phyloP scores from a whole-genome alignment of 441 rosid genomes.

The Aquilaria agallochum region DNA sequence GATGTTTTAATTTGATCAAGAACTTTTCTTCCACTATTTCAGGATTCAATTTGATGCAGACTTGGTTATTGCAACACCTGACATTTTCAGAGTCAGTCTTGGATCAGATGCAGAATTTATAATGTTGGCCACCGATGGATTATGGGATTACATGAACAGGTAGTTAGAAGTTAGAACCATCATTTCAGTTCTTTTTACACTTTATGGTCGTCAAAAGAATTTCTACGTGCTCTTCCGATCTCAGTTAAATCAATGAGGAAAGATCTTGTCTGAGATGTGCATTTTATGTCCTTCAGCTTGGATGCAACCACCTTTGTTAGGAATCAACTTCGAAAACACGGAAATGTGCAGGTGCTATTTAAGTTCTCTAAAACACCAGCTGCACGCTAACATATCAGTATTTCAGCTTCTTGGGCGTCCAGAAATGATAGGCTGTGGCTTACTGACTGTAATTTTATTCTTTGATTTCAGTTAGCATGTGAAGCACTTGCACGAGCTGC shows the following conservation, averaged over 20 bases:
- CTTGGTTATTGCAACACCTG: slow-evolving; percentile 79
- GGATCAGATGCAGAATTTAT: slow-evolving; percentile 84
- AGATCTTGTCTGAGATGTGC: background rate
- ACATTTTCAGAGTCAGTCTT: slow-evolving; percentile 59
- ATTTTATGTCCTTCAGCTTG: slow-evolving; percentile 45
- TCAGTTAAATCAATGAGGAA: background rate
- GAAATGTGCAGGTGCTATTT: slow-evolving; percentile 77
- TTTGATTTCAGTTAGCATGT: slow-evolving; percentile 66
- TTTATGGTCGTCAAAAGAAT: slow-evolving; percentile 1
- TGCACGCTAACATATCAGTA: background rate
- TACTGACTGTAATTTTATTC: slow-evolving; percentile 6
- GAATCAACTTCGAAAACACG: slow-evolving; percentile 76
- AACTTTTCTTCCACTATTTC: slow-evolving; percentile 19
- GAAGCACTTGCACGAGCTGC: slow-evolving; percentile 81
- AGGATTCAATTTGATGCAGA: slow-evolving; percentile 70
- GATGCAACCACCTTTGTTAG: slow-evolving; percentile 73
- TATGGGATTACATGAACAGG: slow-evolving; percentile 96
- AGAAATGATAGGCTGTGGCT: slow-evolving; percentile 6
- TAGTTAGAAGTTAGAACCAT: slow-evolving; percentile 9
- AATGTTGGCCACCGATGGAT: slow-evolving; percentile 85
- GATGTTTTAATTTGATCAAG: background rate
- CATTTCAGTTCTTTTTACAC: background rate
- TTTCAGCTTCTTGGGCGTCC: background rate
- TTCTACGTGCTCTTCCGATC: background rate
- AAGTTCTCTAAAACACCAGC: background rate